Evolutionary conservation across 2,329 filamentous ascomycete species (phyloP).

Genomic region (Colletotrichum euphorbiae): DNA sequence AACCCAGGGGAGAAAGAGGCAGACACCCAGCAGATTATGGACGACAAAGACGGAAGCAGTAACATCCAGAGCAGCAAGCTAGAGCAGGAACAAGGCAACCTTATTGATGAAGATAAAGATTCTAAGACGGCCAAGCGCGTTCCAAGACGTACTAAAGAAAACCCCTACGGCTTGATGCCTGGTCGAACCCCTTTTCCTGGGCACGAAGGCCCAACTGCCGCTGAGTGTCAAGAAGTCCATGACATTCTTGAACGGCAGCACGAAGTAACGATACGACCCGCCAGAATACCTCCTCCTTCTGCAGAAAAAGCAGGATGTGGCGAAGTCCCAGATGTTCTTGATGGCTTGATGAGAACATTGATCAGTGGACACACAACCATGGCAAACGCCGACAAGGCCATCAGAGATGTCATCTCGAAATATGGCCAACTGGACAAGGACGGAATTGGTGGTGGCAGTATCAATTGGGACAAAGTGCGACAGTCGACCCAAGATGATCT

Average conservation of each 20-base stretch:
- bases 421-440: slow-evolving; percentile 72
- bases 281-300: slow-evolving; percentile 76
- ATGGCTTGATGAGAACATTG: slow-evolving; percentile 65
- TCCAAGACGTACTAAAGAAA: slow-evolving; percentile 46
- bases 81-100: background rate
- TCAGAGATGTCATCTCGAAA: slow-evolving; percentile 71
- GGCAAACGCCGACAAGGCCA: slow-evolving; percentile 69
- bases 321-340: slow-evolving; percentile 66
- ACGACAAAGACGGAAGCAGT: background rate
- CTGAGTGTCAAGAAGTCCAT: slow-evolving; percentile 77
- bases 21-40: background rate
- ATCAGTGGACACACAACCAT: slow-evolving; percentile 64
- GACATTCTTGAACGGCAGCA: slow-evolving; percentile 73
- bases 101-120: background rate
- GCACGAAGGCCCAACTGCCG: slow-evolving; percentile 71
- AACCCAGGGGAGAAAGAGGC: background rate
- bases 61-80: background rate
- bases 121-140: slow-evolving; percentile 42
- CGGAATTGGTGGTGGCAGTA: slow-evolving; percentile 75
- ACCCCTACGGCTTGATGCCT: slow-evolving; percentile 64
- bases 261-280: slow-evolving; percentile 72
- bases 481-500: slow-evolving; percentile 69
- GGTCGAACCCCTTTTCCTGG: slow-evolving; percentile 75
- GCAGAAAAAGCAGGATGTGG: slow-evolving; percentile 76
- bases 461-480: slow-evolving; percentile 80